Percentiles rank a stretch among this genome's conserved stretches.
Conservation (phyloP, 345 rosid genomes). For the Syzygium jambos region DNA sequence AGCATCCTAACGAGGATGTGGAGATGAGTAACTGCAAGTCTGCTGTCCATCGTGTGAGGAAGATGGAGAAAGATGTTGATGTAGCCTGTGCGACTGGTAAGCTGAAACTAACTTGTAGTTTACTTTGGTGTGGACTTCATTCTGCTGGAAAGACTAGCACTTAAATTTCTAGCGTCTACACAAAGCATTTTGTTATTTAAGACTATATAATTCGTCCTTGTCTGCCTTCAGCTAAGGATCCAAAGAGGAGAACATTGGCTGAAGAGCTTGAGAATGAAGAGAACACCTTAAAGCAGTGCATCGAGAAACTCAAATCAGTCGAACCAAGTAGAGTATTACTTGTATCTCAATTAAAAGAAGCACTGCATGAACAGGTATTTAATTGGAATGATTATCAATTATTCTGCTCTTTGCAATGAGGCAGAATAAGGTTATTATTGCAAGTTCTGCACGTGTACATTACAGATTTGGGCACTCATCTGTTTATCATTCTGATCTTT, state of each 20-base stretch:
- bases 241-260: slow-evolving; percentile 49
- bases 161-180: rapidly evolving
- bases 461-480: rapidly evolving
- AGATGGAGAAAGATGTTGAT: slow-evolving; percentile 77
- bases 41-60: slow-evolving; percentile 54
- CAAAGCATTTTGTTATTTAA: background rate
- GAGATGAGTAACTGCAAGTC: slow-evolving; percentile 83
- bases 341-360: slow-evolving; percentile 79
- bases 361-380: slow-evolving; percentile 63
- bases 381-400: rapidly evolving
- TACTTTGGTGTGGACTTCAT: background rate
- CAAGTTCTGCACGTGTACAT: rapidly evolving
- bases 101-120: background rate
- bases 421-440: background rate
- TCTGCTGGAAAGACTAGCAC: rapidly evolving
- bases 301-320: slow-evolving; percentile 73
- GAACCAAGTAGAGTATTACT: slow-evolving; percentile 67
- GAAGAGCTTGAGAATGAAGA: slow-evolving; percentile 75
- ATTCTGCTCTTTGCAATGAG: background rate
- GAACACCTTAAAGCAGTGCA: slow-evolving; percentile 54
- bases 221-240: slow-evolving; percentile 44
- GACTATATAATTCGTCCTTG: background rate
- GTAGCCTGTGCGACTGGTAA: slow-evolving; percentile 56
- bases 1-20: slow-evolving; percentile 65
- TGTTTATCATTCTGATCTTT: background rate